phyloP scores from a whole-genome alignment of 2,329 filamentous ascomycete species.

The Sarocladiaceae sp. region DNA sequence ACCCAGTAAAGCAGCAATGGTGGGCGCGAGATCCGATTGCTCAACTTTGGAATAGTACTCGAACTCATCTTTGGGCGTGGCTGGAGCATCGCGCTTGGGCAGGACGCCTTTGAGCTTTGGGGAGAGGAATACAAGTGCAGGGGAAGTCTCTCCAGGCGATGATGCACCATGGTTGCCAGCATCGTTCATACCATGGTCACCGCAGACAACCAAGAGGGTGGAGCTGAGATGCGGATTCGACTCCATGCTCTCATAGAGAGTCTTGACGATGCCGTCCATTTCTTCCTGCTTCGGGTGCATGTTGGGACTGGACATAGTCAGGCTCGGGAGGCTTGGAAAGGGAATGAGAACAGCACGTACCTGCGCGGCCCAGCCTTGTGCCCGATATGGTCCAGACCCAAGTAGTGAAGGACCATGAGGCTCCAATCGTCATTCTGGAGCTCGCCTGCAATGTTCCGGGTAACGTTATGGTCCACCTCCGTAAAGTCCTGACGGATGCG shows the following conservation, averaged over 20 bases:
- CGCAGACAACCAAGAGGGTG: conserved; percentile 78
- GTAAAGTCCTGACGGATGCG: conserved; percentile 71
- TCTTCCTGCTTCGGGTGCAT: conserved; percentile 92
- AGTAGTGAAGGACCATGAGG: conserved; percentile 88
- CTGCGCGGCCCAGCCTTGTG: conserved; percentile 88
- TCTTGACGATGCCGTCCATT: conserved; percentile 78
- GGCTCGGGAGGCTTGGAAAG: background rate
- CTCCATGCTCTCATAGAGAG: conserved; percentile 72
- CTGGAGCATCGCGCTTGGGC: conserved; percentile 40
- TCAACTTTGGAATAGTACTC: conserved; percentile 81
- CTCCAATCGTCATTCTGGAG: conserved; percentile 78
- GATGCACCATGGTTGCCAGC: conserved; percentile 95
- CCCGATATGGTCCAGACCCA: conserved; percentile 94
- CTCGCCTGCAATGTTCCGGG: conserved; percentile 76
- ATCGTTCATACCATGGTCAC: conserved; percentile 99
- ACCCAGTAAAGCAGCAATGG: conserved; percentile 76
- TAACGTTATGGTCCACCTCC: conserved; percentile 97
- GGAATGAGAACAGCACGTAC: conserved; percentile 32
- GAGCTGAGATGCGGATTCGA: conserved; percentile 63
- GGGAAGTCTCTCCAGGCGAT: conserved; percentile 87
- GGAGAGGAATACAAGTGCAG: conserved; percentile 84
- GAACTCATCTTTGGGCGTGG: conserved; percentile 60
- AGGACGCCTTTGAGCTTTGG: conserved; percentile 65
- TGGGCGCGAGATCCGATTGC: conserved; percentile 90
- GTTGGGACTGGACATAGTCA: conserved; percentile 53